Base-by-base conservation (phyloP, 1,284 basidiomycete genomes). In the Sanghuangporus sanghuang region DNA sequence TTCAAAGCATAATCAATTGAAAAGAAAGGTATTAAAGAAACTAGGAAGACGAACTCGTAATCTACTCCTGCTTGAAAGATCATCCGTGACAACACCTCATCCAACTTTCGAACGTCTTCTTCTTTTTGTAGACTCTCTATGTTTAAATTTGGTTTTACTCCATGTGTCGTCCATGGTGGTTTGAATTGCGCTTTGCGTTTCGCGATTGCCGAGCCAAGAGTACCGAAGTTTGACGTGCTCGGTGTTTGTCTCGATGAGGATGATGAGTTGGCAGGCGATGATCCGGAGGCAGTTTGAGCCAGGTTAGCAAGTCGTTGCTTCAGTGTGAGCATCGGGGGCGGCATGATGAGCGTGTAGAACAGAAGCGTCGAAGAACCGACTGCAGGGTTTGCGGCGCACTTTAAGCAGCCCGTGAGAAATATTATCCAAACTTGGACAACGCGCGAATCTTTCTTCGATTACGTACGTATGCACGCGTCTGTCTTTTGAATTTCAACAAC, bases 31-130 rank as follows among this genome's bases (percentile, higher is more conserved):
- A 67, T 38, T 60, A 40, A 48, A 6, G 54, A 49, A 54, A 46
- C 9, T 4, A 46, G 23, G 27, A 53, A 39, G 38, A 76, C 81
- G 69, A 69, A 93, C 90, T 93, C 92, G 70, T 85, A 93, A 75
- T 94, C 92, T 61, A 94, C 89, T 1, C 92, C 92, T 44, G 92
- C 92, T 71, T 93, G 92, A 68, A 91, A 93, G 58, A 94, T 91
- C 75, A 93, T 78, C 71, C 78, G 84, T 40, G 77, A 73, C 76
- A 93, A 84, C 42, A 89, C 82, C 18, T 87, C 81, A 70, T 90
- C 84, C 16, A 89, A 74, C 63, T 76, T 76, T 54, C 77, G 74
- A 64, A 71, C 73, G 46, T 77, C 79, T 64, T 74, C 71, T 66
- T 77, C 79, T 64, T 74, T 71, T 66, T 44, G 72, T 72, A 54